Evolutionary conservation across 495 filamentous ascomycete genomes (phyloP).

Genomic region (Neurospora tetraspora): DNA sequence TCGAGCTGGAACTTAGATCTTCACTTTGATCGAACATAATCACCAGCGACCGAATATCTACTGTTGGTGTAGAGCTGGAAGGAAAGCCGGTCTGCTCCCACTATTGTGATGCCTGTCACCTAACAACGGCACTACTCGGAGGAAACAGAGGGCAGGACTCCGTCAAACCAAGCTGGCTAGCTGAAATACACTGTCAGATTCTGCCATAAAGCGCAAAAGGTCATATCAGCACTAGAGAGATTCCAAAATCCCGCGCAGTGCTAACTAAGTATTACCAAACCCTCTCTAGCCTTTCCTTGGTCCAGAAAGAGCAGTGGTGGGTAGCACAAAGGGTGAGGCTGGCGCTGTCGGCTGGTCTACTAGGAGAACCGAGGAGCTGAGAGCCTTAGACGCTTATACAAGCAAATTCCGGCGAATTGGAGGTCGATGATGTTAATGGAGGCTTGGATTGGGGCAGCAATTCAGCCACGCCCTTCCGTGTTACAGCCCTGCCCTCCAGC

Average conservation of each 20-base stretch:
- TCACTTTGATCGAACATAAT: not conserved
- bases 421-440: not conserved
- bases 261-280: not conserved
- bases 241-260: not conserved
- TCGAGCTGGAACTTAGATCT: not conserved
- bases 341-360: not conserved
- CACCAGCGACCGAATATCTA: not conserved
- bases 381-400: not conserved
- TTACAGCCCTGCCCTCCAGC: not conserved
- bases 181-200: not conserved
- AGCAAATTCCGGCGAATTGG: not conserved
- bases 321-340: not conserved
- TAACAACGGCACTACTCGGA: not conserved
- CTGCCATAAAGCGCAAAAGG: not conserved
- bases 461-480: not conserved
- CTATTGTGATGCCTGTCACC: not conserved
- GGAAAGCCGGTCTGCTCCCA: not conserved
- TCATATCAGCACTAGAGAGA: not conserved
- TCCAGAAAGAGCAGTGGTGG: not conserved
- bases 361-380: not conserved
- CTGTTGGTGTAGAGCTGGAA: not conserved
- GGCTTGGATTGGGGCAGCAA: not conserved
- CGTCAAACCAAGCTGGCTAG: not conserved
- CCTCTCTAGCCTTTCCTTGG: not conserved
- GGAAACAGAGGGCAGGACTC: not conserved